Base-by-base conservation (phyloP, 495 filamentous ascomycete species). In the Aspergillus ostianus region DNA sequence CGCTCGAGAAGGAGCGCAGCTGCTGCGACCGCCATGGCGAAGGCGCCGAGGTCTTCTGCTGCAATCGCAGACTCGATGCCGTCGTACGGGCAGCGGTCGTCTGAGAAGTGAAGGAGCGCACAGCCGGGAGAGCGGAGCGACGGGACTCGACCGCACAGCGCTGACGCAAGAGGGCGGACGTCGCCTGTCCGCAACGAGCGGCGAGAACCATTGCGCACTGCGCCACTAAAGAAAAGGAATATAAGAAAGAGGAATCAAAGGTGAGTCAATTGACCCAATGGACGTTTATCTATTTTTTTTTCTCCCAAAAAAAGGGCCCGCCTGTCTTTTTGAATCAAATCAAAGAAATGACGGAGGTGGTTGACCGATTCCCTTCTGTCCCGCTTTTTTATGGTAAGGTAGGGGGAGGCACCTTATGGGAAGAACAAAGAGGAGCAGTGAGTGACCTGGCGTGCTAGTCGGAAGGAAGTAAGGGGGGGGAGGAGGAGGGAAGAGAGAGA, bases 161-260 rank as follows among this genome's bases (percentile, higher is more conserved):
- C 67, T 77, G 77, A 67, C 75, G 75, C 68, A 79, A 64, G 60
- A 79, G 66, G 55, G 70, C 59, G 67, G 75, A 69, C 55, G 77
- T 69, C 53, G 77, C 77, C 69, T 79, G 77, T 67, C 76, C 77
- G 70, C 75, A 77, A 70, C 77, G 77, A 76, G 77, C 74, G 66
- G 76, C 73, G 69, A 79, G 74, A 77, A 75, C 77, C 77, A 80
- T 80, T 69, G 75, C 73, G 74, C 68, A 62, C 68, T 55, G 68
- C 71, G 65, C 73, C 63, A 65, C 56, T 61, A 50, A 59, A 32
- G 20, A 56, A 49, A 27, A 49, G 53, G 47, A 32, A 47, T 51
- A 47, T 30, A 56, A 57, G 19, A 57, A 56, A 48, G 45, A 51
- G 52, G 36, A 29, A 60, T 21, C 17, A 56, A 59, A 57, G 48